Evolutionary conservation across 805 yeast species (phyloP), one percentile per base, ranked within the genome.

Genomic region (Candida sphagnicola): DNA sequence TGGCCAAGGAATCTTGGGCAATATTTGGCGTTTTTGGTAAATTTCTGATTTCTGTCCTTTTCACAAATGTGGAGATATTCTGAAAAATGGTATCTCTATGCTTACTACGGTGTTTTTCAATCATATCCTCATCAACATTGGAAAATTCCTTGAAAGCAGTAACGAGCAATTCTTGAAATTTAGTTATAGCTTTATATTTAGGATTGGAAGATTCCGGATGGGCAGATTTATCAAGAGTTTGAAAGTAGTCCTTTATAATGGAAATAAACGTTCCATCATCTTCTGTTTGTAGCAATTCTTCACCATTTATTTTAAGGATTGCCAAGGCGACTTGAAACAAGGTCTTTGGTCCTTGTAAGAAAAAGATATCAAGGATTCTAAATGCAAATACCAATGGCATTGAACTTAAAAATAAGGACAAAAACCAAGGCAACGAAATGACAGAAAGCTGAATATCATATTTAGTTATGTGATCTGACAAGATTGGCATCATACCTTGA

Each of bases 341-440:
- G 0, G 93, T 83, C 47, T 80, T 81, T 2, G 95, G 81, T 1
- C 99, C 99, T 58, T 89, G 89, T 40, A 86, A 70, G 58, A 93
- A 85, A 54, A 93, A 82, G 16, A 89, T 83, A 59, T 93, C 99
- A 52, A 91, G 74, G 34, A 93, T 85, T 57, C 98, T 71, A 52
- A 89, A 86, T 2, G 99, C 96, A 63, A 80, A 91, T 4, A 89
- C 89, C 48, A 93, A 65, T 0, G 99, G 99, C 95, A 93, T 89
- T 0, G 96, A 82, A 49, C 85, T 90, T 48, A 91, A 75, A 59
- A 86, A 93, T 28, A 93, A 65, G 0, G 96, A 87, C 38, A 93
- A 66, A 56, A 93, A 93, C 99, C 99, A 93, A 2, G 99, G 98
- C 31, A 93, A 65, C 0, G 97, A 87, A 1, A 91, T 91, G 13